Evolutionary conservation across 805 yeast genomes (phyloP), one percentile per base, ranked within the genome.

Genomic region (Metschnikowia cubensis): DNA sequence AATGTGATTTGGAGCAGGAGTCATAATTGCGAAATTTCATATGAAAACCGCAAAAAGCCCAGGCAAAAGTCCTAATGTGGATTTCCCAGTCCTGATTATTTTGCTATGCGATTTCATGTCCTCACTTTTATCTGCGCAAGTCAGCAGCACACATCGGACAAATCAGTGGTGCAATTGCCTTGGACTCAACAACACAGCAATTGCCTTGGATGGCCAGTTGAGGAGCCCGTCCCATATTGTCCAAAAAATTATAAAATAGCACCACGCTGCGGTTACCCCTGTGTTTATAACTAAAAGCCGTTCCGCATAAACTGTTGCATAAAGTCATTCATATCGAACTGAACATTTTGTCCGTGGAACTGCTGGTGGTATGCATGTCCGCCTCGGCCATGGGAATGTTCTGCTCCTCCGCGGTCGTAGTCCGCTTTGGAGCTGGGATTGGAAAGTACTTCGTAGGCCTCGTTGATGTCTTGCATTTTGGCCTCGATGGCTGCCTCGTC

Each of bases 381-480:
- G 32, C 42, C 49, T 6, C 34, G 34, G n/a, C 50, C 51, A 6
- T 50, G 53, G 14, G 45, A 47, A 40, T 47, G 53, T 11, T 42
- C 50, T 8, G 49, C 42, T n/a, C 45, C 50, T 14, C 84, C 84
- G 22, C 71, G 56, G 63, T 91, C 96, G 60, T 87, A 92, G 42
- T 82, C 78, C 41, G 72, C 78, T 51, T 83, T 77, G 51, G 79
- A 70, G 41, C 82, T 86, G 1, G 81, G 80, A 57, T 87, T 82
- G 8, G 90, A 80, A 35, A 92, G 73, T 2, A 85, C 84, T 63
- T 90, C 97, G 66, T 94, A 90, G 0, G 98, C 98, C 62, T 87
- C 89, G 67, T 92, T 94, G 55, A 92, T 87, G 49, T 85, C 91
- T 43, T 95, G 89, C 91, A 92, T 94, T 60, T 87, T 88, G 45